A percentile compares a stretch with the other conserved stretches of the same genome.
These are phyloP conservation scores for Blastobotrys ciferrii DNA, from an alignment of 1,139 yeast genomes.

Conservation along the genomic window DNA sequence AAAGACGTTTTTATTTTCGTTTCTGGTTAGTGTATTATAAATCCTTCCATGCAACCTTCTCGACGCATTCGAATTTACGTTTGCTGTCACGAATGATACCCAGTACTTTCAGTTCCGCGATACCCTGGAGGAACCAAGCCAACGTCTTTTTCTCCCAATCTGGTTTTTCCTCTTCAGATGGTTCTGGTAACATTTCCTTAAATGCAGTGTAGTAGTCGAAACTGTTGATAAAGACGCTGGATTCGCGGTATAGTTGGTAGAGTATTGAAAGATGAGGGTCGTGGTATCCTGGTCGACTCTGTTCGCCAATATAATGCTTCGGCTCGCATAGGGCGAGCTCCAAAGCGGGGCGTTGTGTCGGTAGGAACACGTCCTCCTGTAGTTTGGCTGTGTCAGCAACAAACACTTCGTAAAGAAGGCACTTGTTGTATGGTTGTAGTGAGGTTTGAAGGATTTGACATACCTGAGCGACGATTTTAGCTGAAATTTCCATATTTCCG, in stretches of 20 bases:
- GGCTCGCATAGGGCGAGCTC: slow-evolving; percentile 42
- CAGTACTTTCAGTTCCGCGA: slow-evolving; percentile 52
- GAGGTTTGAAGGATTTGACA: slow-evolving; percentile 3
- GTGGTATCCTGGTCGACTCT: slow-evolving; percentile 19
- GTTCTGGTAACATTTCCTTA: slow-evolving; percentile 50
- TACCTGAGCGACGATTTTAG: slow-evolving; percentile 1
- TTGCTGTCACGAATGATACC: slow-evolving; percentile 53
- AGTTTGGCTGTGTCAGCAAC: slow-evolving; percentile 28
- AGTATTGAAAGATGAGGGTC: slow-evolving; percentile 58
- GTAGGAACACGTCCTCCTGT: slow-evolving; percentile 39
- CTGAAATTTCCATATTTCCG: neutral
- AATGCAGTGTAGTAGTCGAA: slow-evolving; percentile 78
- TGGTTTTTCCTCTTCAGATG: slow-evolving; percentile 29
- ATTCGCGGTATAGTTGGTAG: slow-evolving; percentile 75
- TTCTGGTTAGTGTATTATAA: slow-evolving; percentile 32
- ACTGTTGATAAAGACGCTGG: slow-evolving; percentile 69
- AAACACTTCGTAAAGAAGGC: slow-evolving; percentile 29
- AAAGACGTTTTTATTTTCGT: neutral
- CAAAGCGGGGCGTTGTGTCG: slow-evolving; percentile 40
- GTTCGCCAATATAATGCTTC: slow-evolving; percentile 31
- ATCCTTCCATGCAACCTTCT: slow-evolving; percentile 61
- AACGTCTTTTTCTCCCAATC: slow-evolving; percentile 53
- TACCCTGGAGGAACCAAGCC: slow-evolving; percentile 57
- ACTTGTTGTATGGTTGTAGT: slow-evolving; percentile 10
- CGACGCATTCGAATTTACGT: slow-evolving; percentile 52